Conservation (phyloP, 192 early-diverging fungal species). For the Coemansia sp. region DNA sequence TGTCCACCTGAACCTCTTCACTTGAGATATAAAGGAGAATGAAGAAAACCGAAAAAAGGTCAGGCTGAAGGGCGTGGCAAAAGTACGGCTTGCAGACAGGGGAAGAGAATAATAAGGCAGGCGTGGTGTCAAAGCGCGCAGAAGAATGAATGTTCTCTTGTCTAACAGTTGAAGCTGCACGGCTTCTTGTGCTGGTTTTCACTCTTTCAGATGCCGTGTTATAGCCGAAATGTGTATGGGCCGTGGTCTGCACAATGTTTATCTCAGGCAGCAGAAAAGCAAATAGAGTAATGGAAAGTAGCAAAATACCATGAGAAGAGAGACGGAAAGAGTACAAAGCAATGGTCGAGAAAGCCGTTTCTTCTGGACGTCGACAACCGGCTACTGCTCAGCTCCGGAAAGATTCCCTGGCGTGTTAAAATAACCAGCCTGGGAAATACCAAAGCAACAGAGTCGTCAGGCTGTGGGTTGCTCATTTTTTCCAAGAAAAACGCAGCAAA, state of each 20-base stretch:
- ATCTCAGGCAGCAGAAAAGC: not conserved
- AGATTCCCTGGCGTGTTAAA: not conserved
- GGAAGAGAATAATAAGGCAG: not conserved
- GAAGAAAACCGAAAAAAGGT: not conserved
- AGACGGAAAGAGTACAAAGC: not conserved
- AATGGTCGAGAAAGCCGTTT: not conserved
- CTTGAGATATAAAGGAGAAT: not conserved
- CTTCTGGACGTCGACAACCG: not conserved
- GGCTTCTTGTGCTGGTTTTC: not conserved
- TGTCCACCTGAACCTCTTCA: not conserved
- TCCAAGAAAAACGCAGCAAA: not conserved
- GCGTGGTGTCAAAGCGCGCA: slow-evolving; percentile 13
- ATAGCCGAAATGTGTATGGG: not conserved
- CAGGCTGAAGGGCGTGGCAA: not conserved
- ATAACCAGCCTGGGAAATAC: too few relatives aligned
- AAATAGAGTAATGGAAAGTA: slow-evolving; percentile 1
- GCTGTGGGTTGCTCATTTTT: not conserved
- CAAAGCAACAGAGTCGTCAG: too few relatives aligned
- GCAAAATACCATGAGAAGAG: not conserved
- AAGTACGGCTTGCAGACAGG: slow-evolving; percentile 3
- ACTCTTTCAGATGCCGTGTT: not conserved
- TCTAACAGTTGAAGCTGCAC: not conserved
- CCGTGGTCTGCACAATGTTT: not conserved
- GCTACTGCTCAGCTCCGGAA: not conserved
- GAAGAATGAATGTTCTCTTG: not conserved